phyloP scores from a whole-genome alignment of 495 filamentous ascomycete genomes.

The Chaetomidium leptoderma region DNA sequence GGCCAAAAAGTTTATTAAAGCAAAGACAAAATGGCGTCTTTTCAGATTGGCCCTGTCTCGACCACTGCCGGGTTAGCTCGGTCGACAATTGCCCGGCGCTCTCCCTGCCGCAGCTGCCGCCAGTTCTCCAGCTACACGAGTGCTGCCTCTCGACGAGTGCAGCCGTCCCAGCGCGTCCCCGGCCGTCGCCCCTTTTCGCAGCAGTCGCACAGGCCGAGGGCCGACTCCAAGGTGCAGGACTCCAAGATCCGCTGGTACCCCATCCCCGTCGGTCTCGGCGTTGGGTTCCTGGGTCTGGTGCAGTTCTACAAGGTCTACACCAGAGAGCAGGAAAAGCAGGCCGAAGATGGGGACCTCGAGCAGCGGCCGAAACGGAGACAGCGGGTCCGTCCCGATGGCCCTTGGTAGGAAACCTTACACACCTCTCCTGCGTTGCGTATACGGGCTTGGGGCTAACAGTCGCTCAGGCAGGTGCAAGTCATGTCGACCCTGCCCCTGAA shows the following conservation, averaged over 20 bases:
- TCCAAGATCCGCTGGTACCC: constrained; percentile 91
- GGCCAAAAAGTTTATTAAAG: constrained; percentile 16
- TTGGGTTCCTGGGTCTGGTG: constrained; percentile 76
- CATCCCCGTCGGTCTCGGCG: constrained; percentile 88
- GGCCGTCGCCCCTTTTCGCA: constrained; percentile 31
- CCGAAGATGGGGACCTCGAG: constrained; percentile 38
- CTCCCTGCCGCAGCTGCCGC: constrained; percentile 11
- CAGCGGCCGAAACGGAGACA: constrained; percentile 58
- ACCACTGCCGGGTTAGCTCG: constrained; percentile 24
- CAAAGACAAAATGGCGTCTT: constrained; percentile 24
- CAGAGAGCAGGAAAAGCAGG: constrained; percentile 53
- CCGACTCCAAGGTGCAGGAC: constrained; percentile 46
- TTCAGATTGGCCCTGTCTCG: constrained; percentile 24
- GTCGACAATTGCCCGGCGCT: constrained; percentile 19
- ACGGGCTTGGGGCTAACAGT: background rate
- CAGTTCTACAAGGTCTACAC: constrained; percentile 76
- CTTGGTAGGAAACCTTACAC: constrained; percentile 57
- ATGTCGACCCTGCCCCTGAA: constrained; percentile 96
- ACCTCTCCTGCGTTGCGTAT: background rate
- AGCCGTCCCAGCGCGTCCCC: constrained; percentile 11
- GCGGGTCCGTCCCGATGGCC: constrained; percentile 75
- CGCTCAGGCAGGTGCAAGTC: constrained; percentile 77
- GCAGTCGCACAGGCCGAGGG: constrained; percentile 38
- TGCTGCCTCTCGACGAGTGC: constrained; percentile 16
- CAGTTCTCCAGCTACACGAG: background rate